Evolutionary conservation across 2,329 filamentous ascomycete genomes (phyloP), one percentile per base, ranked within the genome.

Genomic region (Juglanconis juglandina): DNA sequence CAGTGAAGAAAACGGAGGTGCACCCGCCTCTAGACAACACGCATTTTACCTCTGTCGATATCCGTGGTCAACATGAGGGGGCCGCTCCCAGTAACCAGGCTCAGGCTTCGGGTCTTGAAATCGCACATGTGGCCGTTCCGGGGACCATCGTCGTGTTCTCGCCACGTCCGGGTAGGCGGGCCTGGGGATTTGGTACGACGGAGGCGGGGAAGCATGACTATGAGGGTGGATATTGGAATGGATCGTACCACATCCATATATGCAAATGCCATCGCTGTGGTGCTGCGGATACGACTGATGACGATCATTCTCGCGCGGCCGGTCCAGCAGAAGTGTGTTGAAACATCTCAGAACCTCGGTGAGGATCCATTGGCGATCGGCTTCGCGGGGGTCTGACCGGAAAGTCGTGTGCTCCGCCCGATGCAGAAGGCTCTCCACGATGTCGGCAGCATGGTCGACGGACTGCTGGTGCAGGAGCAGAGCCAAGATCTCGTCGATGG

Each of bases 291-390:
- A 52, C 42, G 17, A 35, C 17, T 34, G 33, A 44, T n/a, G 30
- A 37, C n/a, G 34, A 17, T 39, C 34, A 4, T 58, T 37, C 14
- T 46, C 32, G 24, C 32, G 39, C 10, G 17, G 39, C 14, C 35
- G 50, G n/a, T 44, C 51, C 47, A 54, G n/a, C 24, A 51, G 13
- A 34, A 47, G 50, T 8, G 44, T 50, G 17, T 56, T 39, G 3
- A 56, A 9, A 34, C 52, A 52, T 14, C 14, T 35, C 32, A 56
- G 48, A 39, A 59, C 57, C 24, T 55, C 42, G 10, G 42, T 37
- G 42, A 62, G 37, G 46, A 60, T 48, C 35, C 48, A 37, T 30
- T 53, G 53, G 32, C 48, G 48, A 39, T 60, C 56, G 5, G 35
- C 44, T 1, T 6, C 47, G 35, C 35, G 50, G 3, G n/a, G 14